Conservation (phyloP, 2,329 filamentous ascomycete genomes). For the Colletotrichum filicis region DNA sequence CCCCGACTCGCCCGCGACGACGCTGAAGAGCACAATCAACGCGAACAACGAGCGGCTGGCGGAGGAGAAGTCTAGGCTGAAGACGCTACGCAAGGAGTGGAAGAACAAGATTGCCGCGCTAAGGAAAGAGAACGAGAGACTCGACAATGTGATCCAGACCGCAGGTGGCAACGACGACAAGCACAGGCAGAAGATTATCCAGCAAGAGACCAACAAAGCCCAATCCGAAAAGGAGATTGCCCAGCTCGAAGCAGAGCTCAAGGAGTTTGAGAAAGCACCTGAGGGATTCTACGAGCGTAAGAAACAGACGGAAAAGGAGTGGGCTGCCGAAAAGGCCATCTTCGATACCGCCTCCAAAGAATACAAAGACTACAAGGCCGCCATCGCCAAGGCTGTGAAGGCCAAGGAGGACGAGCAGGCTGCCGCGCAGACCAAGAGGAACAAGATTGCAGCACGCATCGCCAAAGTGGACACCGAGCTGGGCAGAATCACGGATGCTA, state of each 20-base stretch:
- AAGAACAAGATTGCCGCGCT: slow-evolving; percentile 74
- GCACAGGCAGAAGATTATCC: slow-evolving; percentile 78
- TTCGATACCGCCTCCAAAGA: slow-evolving; percentile 67
- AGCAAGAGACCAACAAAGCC: slow-evolving; percentile 79
- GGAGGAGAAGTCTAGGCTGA: slow-evolving; percentile 76
- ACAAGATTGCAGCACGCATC: slow-evolving; percentile 78
- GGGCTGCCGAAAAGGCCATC: slow-evolving; percentile 66
- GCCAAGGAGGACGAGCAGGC: slow-evolving; percentile 72
- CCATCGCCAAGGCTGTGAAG: slow-evolving; percentile 71
- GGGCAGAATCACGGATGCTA: slow-evolving; percentile 76
- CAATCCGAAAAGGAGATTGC: slow-evolving; percentile 69
- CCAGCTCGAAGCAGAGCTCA: slow-evolving; percentile 68
- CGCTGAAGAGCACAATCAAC: slow-evolving; percentile 79
- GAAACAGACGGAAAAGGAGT: slow-evolving; percentile 63
- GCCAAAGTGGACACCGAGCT: slow-evolving; percentile 79
- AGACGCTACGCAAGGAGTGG: slow-evolving; percentile 79
- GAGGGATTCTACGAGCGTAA: slow-evolving; percentile 69
- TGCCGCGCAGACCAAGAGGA: slow-evolving; percentile 73
- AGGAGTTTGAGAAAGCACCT: slow-evolving; percentile 72
- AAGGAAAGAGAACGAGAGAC: slow-evolving; percentile 79
- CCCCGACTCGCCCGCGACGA: slow-evolving; percentile 81
- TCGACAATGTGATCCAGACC: slow-evolving; percentile 73
- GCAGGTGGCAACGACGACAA: slow-evolving; percentile 81
- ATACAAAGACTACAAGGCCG: slow-evolving; percentile 68
- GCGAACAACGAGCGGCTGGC: slow-evolving; percentile 76